Evolutionary conservation across 2,329 filamentous ascomycete genomes (phyloP), one percentile per base, ranked within the genome.

Genomic region (Aspergillus neotritici): DNA sequence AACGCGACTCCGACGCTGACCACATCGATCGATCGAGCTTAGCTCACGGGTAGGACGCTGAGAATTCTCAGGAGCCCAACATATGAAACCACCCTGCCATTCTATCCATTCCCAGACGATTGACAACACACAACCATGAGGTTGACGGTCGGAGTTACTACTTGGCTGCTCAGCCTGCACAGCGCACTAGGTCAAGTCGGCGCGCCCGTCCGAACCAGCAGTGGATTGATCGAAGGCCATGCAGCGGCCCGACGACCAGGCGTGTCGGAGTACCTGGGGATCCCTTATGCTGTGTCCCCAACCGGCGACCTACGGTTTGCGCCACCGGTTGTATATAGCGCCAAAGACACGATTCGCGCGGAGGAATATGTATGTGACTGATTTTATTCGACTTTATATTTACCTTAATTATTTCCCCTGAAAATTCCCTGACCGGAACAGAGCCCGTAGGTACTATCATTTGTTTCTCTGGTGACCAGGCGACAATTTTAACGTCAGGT

Each of bases 271-370:
- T 62, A 56, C 34, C 48, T 57, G 35, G 60, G 55, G 7, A 59
- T 64, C 15, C 60, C 55, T 3, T 64, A 56, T 43, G 59, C 58
- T 12, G 37, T 49, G 2, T 43, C 61, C 2, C 59, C 60, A 12
- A 51, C 54, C 12, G 56, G 53, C 8, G 42, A 55, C 16, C 46
- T 59, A 12, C 60, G 61, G 29, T 63, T 62, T 38, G 49, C 49
- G 4, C 36, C 54, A 5, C 60, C 60, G 4, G 44, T 51, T n/a
- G 40, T 36, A 30, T 57, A 50, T 31, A 21, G 30, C 9, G 41
- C 36, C 17, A 44, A 51, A 25, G 38, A 25, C 11, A 42, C 48
- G 2, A 34, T 53, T 35, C 33, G 25, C 1, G 48, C 50, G 29
- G 38, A 40, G 32, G 13, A 34, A n/a, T 54, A 49, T 45, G 51